Evolutionary conservation across 2,329 filamentous ascomycete genomes (phyloP).

Genomic region (Botryotinia globosa): DNA sequence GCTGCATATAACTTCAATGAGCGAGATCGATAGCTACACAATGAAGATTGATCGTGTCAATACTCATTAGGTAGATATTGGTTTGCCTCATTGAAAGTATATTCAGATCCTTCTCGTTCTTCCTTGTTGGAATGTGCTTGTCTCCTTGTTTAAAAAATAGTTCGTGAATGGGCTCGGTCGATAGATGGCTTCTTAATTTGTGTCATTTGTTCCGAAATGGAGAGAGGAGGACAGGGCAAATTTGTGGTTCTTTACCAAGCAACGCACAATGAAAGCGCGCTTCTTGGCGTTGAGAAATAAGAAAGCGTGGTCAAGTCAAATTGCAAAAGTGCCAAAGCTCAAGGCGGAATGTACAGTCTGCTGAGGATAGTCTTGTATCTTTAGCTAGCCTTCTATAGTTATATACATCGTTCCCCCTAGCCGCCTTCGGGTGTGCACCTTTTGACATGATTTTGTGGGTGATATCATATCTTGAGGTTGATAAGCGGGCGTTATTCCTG

Average conservation of each 20-base stretch:
- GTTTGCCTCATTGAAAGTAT: not conserved
- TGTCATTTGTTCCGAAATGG: not conserved
- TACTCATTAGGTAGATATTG: not conserved
- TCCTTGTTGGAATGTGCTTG: not conserved
- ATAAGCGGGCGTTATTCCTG: not conserved
- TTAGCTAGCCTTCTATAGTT: not conserved
- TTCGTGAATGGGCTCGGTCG: not conserved
- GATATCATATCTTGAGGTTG: not conserved
- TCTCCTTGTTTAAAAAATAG: rapidly evolving
- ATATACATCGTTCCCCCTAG: not conserved
- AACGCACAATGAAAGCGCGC: no score
- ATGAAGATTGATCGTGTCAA: not conserved
- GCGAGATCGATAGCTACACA: not conserved
- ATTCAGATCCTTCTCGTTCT: not conserved
- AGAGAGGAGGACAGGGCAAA: no score
- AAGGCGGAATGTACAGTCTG: not conserved
- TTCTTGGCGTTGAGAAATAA: no score
- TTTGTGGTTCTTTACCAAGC: no score
- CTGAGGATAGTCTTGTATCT: not conserved
- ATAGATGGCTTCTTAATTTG: not conserved
- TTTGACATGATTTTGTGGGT: not conserved
- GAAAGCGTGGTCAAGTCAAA: not conserved
- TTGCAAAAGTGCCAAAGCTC: not conserved
- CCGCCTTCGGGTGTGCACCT: not conserved
- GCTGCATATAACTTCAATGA: not conserved